These are phyloP conservation scores for Cercospora nicotianae DNA, from an alignment of 2,329 filamentous ascomycete genomes.

Conservation along the genomic window DNA sequence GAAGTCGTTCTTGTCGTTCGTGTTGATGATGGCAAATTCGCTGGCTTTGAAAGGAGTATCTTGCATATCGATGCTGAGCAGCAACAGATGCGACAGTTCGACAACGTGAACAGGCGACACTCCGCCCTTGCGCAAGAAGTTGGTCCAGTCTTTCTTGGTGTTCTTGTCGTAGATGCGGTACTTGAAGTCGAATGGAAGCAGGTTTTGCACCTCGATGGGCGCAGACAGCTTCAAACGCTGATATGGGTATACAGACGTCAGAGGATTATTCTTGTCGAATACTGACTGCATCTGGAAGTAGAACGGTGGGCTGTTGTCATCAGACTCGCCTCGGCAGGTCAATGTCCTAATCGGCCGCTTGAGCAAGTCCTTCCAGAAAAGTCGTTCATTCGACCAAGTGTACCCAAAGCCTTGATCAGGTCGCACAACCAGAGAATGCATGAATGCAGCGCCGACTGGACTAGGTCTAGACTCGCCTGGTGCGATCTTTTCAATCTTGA, in stretches of 20 bases:
- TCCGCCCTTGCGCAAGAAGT: conserved; percentile 93
- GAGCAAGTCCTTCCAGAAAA: conserved; percentile 92
- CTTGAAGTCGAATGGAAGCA: conserved; percentile 97
- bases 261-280: conserved; percentile 79
- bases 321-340: conserved; percentile 82
- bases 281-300: conserved; percentile 94
- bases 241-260: conserved; percentile 84
- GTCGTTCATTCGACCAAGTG: conserved; percentile 82
- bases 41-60: conserved; percentile 92
- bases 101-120: conserved; percentile 97
- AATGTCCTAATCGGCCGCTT: conserved; percentile 82
- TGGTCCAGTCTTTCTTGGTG: conserved; percentile 98
- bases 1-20: conserved; percentile 83
- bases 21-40: conserved; percentile 96
- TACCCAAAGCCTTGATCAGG: conserved; percentile 97
- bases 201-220: conserved; percentile 89
- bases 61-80: conserved; percentile 94
- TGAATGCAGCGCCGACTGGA: conserved; percentile 85
- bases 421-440: conserved; percentile 83
- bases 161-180: conserved; percentile 99
- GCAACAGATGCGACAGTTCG: conserved; percentile 86
- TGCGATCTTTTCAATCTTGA: conserved; percentile 97
- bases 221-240: conserved; percentile 92
- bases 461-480: conserved; percentile 87
- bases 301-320: conserved; percentile 75